phyloP scores from a whole-genome alignment of 1,284 basidiomycete genomes.

The Lentinula novae-zelandiae region DNA sequence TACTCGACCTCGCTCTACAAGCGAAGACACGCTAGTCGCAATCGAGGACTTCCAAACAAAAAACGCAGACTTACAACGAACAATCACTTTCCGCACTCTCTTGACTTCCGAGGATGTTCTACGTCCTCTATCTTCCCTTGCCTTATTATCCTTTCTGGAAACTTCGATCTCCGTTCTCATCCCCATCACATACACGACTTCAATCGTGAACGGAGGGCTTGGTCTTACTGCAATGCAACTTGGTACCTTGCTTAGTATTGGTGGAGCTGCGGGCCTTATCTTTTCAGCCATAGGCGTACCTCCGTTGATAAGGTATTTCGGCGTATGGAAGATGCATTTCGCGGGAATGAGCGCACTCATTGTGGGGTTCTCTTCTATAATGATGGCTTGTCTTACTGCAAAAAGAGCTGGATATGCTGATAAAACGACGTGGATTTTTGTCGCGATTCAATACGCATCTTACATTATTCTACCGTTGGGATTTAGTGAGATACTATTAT shows the following conservation, averaged over 20 bases:
- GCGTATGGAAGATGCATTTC: not conserved
- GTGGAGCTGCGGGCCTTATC: not conserved
- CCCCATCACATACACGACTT: not conserved
- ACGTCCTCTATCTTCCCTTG: not conserved
- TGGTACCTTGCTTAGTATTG: not conserved
- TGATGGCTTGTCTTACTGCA: not conserved
- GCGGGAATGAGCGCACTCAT: not conserved
- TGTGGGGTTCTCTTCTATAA: not conserved
- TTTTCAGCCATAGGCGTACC: not conserved
- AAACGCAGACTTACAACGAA: not conserved
- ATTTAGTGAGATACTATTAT: not conserved
- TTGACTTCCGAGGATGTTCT: not conserved
- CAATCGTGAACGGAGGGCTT: not conserved
- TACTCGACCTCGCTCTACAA: not conserved
- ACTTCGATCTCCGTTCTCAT: not conserved
- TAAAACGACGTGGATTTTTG: not conserved
- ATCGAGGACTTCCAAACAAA: not conserved
- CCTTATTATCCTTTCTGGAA: not conserved
- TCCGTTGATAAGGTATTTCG: not conserved
- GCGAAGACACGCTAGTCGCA: not conserved
- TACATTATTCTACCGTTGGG: not conserved
- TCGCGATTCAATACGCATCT: not conserved
- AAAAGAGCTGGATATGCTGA: not conserved
- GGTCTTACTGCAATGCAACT: not conserved
- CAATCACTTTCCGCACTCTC: not conserved